Evolutionary conservation across 352 stramenopile genomes (phyloP), one percentile per base, ranked within the genome.

Genomic region (Phytophthora agathidicida): DNA sequence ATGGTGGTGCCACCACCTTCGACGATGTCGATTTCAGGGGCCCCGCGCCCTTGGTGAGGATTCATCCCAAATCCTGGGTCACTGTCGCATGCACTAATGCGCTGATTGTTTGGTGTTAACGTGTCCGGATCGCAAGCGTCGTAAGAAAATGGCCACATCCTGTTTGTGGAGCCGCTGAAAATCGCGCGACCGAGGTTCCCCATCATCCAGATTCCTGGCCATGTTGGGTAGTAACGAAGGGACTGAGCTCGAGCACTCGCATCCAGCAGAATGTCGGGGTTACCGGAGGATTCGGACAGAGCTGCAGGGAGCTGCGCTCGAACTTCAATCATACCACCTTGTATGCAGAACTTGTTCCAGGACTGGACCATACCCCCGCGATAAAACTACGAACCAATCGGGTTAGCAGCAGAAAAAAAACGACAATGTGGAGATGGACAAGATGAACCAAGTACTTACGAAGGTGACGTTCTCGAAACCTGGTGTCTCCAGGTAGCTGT

Each of bases 121-220:
- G 38, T 46, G 14, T 77, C 37, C 1, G 64, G 43, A 60, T 97
- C 65, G 53, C 96, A 98, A 22, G 65, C 76, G 53, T 97, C 71
- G 65, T 96, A 98, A 28, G 79, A 96, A 84, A 94, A 98, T 3
- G 96, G 96, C 93, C 95, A 98, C 53, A 98, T 89, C 64, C 89
- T 86, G 47, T 96, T 94, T 5, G 90, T 97, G 0, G 80, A 96
- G 0, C 66, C 77, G 41, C 93, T 93, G 64, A 98, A 98, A 3
- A 96, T 97, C 1, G 94, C 91, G 28, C 95, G 68, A 6, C 93
- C 93, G 2, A 98, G 73, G 73, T 98, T 98, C 16, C 95, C 95
- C 35, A 98, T 63, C 52, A 98, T 76, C 95, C 95, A 98, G 41
- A 98, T 86, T 7, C 93, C 95, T 17, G 94, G 93, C 92, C 93